Evolutionary conservation across 148 eudicot species (phyloP), one percentile per base, ranked within the genome.

Genomic region (Chenopodium berlandieri): DNA sequence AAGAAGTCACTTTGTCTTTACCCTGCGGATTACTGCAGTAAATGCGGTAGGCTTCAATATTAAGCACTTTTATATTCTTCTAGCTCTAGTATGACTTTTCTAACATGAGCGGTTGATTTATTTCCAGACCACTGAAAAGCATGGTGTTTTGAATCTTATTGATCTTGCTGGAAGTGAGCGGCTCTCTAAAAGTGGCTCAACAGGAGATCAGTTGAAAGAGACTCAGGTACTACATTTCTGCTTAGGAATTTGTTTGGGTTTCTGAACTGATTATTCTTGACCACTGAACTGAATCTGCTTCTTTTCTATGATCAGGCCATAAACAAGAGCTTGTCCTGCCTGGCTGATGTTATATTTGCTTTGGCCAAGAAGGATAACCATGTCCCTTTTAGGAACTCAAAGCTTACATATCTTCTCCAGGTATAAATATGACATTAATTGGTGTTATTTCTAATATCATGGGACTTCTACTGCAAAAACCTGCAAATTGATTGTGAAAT

Each of bases 111-210:
- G 40, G 23, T 71, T 71, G 17, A 12, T 1, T 73, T 66, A 64
- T 84, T 84, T 46, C n/a, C 84, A 93, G 97, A 88, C 90, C 83
- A 93, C 94, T 8, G 94, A 90, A 73, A 93, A 93, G 77, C 93
- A 93, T 50, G 97, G 97, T 30, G 85, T 93, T 48, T 76, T 93
- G 56, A 93, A 93, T 79, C 91, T 93, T 23, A 93, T 93, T 60
- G 97, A 93, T 86, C 89, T 93, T 67, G 97, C 97, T 79, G 97
- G 97, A 68, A 93, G 97, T 79, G 97, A 93, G 84, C 83, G 97
- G 14, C 92, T 93, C 25, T 90, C 94, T 16, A 89, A 87, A 85
- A 93, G 97, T 86, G 97, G 94, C 44, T 88, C 97, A 77, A 93
- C 97, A 27, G 97, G 97, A 20, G 97, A 93, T 73, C 88, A 91